A percentile compares a stretch with the other conserved stretches of the same genome.
Conservation (phyloP, 768 basidiomycete genomes). For the Calocera viscosa region DNA sequence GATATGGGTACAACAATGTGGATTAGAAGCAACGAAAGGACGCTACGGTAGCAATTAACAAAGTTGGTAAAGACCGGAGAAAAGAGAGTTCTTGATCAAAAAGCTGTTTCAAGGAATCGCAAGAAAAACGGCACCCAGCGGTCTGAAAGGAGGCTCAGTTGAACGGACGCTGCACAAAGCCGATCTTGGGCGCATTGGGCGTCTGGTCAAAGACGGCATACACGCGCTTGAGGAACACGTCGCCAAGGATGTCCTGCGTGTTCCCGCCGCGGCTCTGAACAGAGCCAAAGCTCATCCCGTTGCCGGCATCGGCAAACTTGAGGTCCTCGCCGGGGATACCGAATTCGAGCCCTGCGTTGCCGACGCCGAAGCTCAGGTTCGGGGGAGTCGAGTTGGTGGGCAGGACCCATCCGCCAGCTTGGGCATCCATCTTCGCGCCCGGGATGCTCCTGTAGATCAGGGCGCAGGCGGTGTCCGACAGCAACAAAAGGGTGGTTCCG, state of each 20-base stretch:
- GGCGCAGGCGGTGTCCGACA: constrained; percentile 7
- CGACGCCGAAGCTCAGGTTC: constrained; percentile 9
- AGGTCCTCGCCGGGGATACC: constrained; percentile 12
- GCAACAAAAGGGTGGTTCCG: constrained; percentile 8
- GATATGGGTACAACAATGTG: no score
- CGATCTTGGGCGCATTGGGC: background rate
- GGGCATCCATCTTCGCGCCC: constrained; percentile 6
- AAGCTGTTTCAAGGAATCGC: no score
- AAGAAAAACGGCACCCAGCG: no score
- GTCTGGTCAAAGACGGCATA: constrained; percentile 13
- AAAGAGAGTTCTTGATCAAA: no score
- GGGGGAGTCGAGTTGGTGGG: constrained; percentile 9
- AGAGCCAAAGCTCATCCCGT: constrained; percentile 11
- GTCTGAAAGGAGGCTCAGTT: background rate
- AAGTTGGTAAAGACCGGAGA: no score
- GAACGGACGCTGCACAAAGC: constrained; percentile 9
- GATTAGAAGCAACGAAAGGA: no score
- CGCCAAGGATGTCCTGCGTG: constrained; percentile 9
- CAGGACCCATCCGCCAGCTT: constrained; percentile 8
- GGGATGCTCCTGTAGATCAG: constrained; percentile 9
- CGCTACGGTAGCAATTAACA: no score
- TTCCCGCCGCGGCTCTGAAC: constrained; percentile 10
- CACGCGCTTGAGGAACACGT: constrained; percentile 14
- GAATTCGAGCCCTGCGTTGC: background rate
- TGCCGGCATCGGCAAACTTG: constrained; percentile 12